Conservation (phyloP, 2,329 filamentous ascomycete genomes). For the Colletotrichum spaethianum region DNA sequence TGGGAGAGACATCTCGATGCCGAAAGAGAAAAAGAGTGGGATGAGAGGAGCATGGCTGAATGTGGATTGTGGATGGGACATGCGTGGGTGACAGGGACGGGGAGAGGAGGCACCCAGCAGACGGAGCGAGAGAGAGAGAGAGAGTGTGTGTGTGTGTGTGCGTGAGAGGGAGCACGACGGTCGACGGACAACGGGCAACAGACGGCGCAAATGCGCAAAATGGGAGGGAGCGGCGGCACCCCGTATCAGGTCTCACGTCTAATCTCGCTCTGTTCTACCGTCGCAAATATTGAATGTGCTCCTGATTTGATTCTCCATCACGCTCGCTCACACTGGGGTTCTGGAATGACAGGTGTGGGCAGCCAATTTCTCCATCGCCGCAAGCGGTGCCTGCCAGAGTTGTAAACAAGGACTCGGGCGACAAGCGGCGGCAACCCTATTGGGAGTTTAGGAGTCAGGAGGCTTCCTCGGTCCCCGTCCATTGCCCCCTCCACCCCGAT, state of each 20-base stretch:
- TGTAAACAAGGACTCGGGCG: conserved; percentile 14
- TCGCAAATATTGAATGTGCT: conserved; percentile 22
- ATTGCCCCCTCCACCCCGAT: too few relatives aligned
- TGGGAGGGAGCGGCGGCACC: conserved; percentile 2
- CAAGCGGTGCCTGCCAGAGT: conserved; percentile 19
- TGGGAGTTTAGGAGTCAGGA: not conserved
- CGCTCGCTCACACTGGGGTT: conserved; percentile 28
- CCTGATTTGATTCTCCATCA: conserved; percentile 23
- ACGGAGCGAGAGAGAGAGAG: not conserved
- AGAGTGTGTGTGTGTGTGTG: too few relatives aligned
- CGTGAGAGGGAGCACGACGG: conserved; percentile 3
- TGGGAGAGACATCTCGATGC: conserved; percentile 36
- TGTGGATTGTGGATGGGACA: not conserved
- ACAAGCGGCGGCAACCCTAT: not conserved
- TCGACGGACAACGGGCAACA: conserved; percentile 3
- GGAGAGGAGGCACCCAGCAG: not conserved
- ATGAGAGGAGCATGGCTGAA: conserved; percentile 1
- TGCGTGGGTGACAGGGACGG: not conserved
- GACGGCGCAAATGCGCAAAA: not conserved
- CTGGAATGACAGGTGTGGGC: conserved; percentile 40
- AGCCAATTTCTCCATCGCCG: conserved; percentile 37
- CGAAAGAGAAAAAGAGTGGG: conserved; percentile 8
- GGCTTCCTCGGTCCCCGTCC: conserved; percentile 3
- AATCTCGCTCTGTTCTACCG: conserved; percentile 28
- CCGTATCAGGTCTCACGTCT: conserved; percentile 22